A percentile compares a stretch with the other conserved stretches of the same genome.
These are phyloP conservation scores for Phytophthora constricta DNA, from an alignment of 352 stramenopile genomes.

Conservation along the genomic window DNA sequence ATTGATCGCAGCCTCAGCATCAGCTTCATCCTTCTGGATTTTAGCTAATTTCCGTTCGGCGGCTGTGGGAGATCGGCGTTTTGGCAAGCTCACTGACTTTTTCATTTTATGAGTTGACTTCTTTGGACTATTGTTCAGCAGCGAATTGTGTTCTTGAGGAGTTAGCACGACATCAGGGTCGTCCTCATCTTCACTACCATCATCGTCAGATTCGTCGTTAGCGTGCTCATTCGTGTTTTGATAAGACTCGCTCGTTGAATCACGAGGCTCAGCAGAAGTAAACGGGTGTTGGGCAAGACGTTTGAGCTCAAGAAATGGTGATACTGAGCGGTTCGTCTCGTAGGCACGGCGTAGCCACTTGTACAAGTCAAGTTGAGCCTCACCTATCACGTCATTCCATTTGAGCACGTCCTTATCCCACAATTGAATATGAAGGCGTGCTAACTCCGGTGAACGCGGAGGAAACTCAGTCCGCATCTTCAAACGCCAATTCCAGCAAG, in stretches of 20 bases:
- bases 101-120: conserved; percentile 13
- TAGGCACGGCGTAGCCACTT: conserved; percentile 78
- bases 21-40: conserved; percentile 57
- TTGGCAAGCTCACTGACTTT: not conserved
- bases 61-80: conserved; percentile 20
- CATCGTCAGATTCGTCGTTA: conserved; percentile 2
- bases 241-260: not conserved
- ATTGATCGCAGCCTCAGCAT: conserved; percentile 64
- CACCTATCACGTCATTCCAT: conserved; percentile 91
- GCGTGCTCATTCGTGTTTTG: conserved; percentile 1
- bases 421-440: conserved; percentile 89
- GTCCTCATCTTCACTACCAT: conserved; percentile 34
- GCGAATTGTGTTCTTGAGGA: conserved; percentile 48
- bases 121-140: conserved; percentile 23
- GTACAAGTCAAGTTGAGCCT: conserved; percentile 87
- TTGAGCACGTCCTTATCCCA: conserved; percentile 95
- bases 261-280: not conserved
- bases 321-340: conserved; percentile 58
- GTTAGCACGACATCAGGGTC: not conserved
- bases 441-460: conserved; percentile 76
- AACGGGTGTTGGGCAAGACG: conserved; percentile 18
- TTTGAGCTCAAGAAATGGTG: conserved; percentile 75
- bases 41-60: conserved; percentile 30
- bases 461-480: conserved; percentile 90
- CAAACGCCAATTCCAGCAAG: conserved; percentile 93